Evolutionary conservation across 495 filamentous ascomycete species (phyloP).

Genomic region (Podospora anserina): DNA sequence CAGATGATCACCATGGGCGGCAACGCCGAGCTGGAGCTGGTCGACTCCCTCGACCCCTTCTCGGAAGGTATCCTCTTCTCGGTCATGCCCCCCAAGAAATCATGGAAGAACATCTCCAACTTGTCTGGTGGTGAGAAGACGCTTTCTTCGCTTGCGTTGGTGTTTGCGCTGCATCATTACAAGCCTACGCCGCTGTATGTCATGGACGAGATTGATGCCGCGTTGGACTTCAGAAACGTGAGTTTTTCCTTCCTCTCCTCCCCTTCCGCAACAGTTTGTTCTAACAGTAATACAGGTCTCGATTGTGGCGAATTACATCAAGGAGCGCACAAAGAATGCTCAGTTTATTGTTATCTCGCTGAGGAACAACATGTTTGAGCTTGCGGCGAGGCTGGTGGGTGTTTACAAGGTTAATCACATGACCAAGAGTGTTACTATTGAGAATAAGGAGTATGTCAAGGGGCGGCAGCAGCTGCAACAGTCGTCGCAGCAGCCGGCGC

Average conservation of each 20-base stretch:
- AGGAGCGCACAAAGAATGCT: slow-evolving; percentile 97
- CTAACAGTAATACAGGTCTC: slow-evolving; percentile 64
- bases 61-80: slow-evolving; percentile 94
- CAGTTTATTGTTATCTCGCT: slow-evolving; percentile 98
- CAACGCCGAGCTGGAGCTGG: slow-evolving; percentile 94
- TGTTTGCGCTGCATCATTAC: slow-evolving; percentile 97
- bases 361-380: slow-evolving; percentile 99
- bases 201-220: slow-evolving; percentile 99
- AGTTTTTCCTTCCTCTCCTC: slow-evolving; percentile 41
- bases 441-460: slow-evolving; percentile 71
- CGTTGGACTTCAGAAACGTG: slow-evolving; percentile 95
- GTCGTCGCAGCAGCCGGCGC: neutral
- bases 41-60: slow-evolving; percentile 94
- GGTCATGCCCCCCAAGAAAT: slow-evolving; percentile 99
- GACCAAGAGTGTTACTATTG: slow-evolving; percentile 96
- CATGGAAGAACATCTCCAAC: slow-evolving; percentile 98
- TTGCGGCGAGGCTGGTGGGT: slow-evolving; percentile 86
- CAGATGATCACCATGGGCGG: slow-evolving; percentile 99
- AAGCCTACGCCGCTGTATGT: slow-evolving; percentile 97
- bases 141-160: slow-evolving; percentile 84
- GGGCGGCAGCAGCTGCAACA: slow-evolving; percentile 17
- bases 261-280: neutral
- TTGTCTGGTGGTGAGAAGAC: slow-evolving; percentile 96
- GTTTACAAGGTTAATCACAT: slow-evolving; percentile 99
- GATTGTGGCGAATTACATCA: slow-evolving; percentile 97